Percentiles rank a stretch among this genome's conserved stretches.
Evolutionary conservation across 2,329 filamentous ascomycete species (phyloP).

Genomic region (Lachnum nothofagi): DNA sequence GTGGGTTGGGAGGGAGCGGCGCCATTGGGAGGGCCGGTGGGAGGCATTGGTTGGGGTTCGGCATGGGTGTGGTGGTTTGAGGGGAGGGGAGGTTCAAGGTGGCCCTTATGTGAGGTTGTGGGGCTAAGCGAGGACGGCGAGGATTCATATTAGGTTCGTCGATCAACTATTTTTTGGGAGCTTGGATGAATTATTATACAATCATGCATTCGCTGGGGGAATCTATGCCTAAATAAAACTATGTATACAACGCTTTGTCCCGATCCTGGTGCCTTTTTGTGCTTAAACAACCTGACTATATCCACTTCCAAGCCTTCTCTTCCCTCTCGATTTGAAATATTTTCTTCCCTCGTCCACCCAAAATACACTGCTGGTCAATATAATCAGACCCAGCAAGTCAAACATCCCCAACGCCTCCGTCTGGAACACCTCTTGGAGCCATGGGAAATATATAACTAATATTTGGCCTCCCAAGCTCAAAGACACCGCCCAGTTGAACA

Average conservation of each 20-base stretch:
- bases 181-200: neutral
- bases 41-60: slow-evolving; percentile 33
- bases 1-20: slow-evolving; percentile 15
- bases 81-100: slow-evolving; percentile 1
- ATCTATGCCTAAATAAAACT: slow-evolving; percentile 10
- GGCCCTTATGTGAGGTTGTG: slow-evolving; percentile 9
- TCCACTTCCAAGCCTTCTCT: slow-evolving; percentile 50
- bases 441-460: slow-evolving; percentile 90
- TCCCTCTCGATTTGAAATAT: slow-evolving; percentile 58
- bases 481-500: slow-evolving; percentile 94
- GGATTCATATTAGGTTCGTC: slow-evolving; percentile 8
- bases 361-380: slow-evolving; percentile 83
- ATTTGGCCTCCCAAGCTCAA: slow-evolving; percentile 80
- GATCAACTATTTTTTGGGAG: neutral
- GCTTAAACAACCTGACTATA: slow-evolving; percentile 62
- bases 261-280: neutral
- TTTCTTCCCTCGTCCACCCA: slow-evolving; percentile 92
- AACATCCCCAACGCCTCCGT: slow-evolving; percentile 74
- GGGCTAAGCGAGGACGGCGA: slow-evolving; percentile 26
- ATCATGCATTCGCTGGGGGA: neutral
- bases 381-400: slow-evolving; percentile 68
- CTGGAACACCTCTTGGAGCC: slow-evolving; percentile 90
- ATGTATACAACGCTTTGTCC: slow-evolving; percentile 9
- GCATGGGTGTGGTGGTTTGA: slow-evolving; percentile 25
- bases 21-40: slow-evolving; percentile 33